Base-by-base conservation (phyloP, 1,284 basidiomycete genomes). In the Veloporphyrellus conicus region DNA sequence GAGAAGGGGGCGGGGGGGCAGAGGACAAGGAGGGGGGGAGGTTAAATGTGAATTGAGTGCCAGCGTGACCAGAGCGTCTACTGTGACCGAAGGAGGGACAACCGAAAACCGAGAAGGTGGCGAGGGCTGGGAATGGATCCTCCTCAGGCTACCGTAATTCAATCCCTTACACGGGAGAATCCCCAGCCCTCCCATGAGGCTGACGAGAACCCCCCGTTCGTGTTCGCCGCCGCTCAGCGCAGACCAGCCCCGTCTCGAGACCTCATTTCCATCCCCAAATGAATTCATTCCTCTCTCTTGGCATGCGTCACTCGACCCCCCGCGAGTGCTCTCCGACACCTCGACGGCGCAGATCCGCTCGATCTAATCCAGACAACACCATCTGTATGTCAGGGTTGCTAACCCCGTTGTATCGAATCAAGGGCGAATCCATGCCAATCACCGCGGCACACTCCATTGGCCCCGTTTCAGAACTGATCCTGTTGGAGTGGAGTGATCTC, bases 171-270 rank as follows among this genome's bases (percentile, higher is more conserved):
- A 38, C 11, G 31, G 20, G 55, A 40, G 53, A n/a, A n/a, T n/a
- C n/a, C n/a, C n/a, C n/a, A n/a, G n/a, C n/a, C 47, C 60, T 58
- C 55, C 49, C 56, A 57, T 57, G 56, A 61, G 56, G 56, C 53
- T 59, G 57, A 47, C 55, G 8, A 38, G 38, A 32, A 38, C 8
- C 16, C n/a, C 4, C n/a, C 32, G 32, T 41, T 53, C 11, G 27
- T 48, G 39, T 50, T 54, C 41, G 53, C 50, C 23, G 23, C 23
- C 8, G 23, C 23, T n/a, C 23, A 25, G 23, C 23, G 8, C 23
- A 25, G 8, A 8, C 8, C 8, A n/a, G n/a, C n/a, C n/a, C n/a
- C n/a, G n/a, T 25, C 23, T 25, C 8, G 23, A 25, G 23, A 25
- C 23, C 23, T n/a, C n/a, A n/a, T n/a, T n/a, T n/a, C n/a, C n/a